Evolutionary conservation across 768 basidiomycete genomes (phyloP).

Genomic region (Hericium erinaceus): DNA sequence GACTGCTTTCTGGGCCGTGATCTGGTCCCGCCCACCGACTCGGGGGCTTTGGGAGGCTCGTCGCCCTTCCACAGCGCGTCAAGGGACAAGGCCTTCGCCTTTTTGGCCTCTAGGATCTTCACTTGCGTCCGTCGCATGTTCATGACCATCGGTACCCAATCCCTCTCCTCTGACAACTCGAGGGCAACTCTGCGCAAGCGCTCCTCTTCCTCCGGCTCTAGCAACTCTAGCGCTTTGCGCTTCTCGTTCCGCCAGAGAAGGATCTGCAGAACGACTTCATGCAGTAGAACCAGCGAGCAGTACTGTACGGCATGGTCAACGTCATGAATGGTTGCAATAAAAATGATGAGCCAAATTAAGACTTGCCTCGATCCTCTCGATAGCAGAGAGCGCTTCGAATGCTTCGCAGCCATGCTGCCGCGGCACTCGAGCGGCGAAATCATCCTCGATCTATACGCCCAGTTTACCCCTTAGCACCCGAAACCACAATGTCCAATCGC

Average conservation of each 20-base stretch:
- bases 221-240: slow-evolving; percentile 40
- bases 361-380: slow-evolving; percentile 12
- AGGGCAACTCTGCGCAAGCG: slow-evolving; percentile 41
- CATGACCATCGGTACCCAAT: slow-evolving; percentile 63
- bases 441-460: not conserved
- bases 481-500: too few species aligned
- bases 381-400: slow-evolving; percentile 12
- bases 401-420: not conserved
- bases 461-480: not conserved
- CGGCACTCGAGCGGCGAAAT: not conserved
- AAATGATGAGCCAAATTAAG: not conserved
- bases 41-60: not conserved
- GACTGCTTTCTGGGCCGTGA: not conserved
- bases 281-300: slow-evolving; percentile 61
- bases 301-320: slow-evolving; percentile 36
- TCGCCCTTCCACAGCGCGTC: not conserved
- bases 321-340: not conserved
- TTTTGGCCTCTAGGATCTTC: not conserved
- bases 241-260: slow-evolving; percentile 62
- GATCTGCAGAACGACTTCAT: slow-evolving; percentile 63
- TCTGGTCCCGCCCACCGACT: not conserved
- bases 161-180: slow-evolving; percentile 40
- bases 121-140: slow-evolving; percentile 21
- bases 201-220: slow-evolving; percentile 46
- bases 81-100: not conserved